phyloP scores from a whole-genome alignment of 345 rosid species.

The Erucastrum elatum region DNA sequence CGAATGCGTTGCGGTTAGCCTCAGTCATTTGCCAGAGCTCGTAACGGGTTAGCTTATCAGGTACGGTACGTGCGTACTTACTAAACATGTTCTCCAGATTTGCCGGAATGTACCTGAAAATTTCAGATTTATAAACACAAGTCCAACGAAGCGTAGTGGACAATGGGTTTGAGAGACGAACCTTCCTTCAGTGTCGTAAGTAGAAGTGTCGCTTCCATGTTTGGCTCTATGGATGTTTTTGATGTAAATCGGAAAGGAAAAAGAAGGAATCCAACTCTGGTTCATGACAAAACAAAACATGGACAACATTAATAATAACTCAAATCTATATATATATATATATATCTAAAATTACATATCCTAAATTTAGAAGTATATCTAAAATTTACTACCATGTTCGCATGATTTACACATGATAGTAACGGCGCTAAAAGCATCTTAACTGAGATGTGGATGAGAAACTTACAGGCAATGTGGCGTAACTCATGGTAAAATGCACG shows the following conservation, averaged over 20 bases:
- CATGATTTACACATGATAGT: background rate
- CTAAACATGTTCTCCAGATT: constrained; percentile 64
- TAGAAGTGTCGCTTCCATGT: constrained; percentile 64
- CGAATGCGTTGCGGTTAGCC: constrained; percentile 42
- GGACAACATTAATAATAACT: background rate
- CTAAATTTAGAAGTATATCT: background rate
- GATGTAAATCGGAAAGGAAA: constrained; percentile 49
- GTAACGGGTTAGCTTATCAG: constrained; percentile 50
- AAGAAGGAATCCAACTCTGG: constrained; percentile 62
- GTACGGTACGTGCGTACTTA: constrained; percentile 58
- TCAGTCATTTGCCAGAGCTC: constrained; percentile 72
- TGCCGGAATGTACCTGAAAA: constrained; percentile 50
- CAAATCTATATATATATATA: background rate
- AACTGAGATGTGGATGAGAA: background rate
- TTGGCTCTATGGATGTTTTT: constrained; percentile 61
- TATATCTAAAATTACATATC: background rate
- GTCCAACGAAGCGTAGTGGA: background rate
- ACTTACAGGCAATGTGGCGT: constrained; percentile 57
- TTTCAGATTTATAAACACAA: background rate
- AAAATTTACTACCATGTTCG: background rate
- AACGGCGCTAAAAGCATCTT: background rate
- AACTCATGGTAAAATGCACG: constrained; percentile 53
- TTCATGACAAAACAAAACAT: background rate
- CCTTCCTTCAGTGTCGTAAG: constrained; percentile 71
- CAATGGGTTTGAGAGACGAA: constrained; percentile 14